Base-by-base conservation (phyloP, 345 rosid species). In the Cardiospermum halicacabum region DNA sequence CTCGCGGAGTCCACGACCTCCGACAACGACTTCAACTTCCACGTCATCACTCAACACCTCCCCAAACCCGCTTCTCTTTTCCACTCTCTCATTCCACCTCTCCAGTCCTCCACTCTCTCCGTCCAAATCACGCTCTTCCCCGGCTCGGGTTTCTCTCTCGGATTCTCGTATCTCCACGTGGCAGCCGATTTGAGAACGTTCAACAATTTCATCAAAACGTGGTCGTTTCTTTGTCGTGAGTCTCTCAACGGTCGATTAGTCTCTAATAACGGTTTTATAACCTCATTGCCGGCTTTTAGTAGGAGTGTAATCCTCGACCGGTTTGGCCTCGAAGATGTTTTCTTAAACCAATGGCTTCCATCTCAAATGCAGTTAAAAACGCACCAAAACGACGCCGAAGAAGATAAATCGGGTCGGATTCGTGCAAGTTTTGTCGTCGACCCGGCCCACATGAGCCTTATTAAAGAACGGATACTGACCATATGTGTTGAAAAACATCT, bases 111-210 rank as follows among this genome's bases (percentile, higher is more conserved):
- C 75, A 11, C 19, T 78, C 57, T 84, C 28, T 76, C 83, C 19
- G 19, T 81, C 2, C 73, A 74, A 69, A 26, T 78, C 47, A 81
- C 88, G 0, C 30, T 74, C 42, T 83, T 83, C 21, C 56, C 85
- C 0, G 34, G 62, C 11, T 31, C 43, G 27, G 85, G 83, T 22
- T 9, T 83, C 50, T 74, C 70, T 60, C 28, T 83, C 7, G 88
- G 88, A 12, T 3, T 83, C 31, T 66, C 82, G 8, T 81, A 68
- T 48, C 75, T 64, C 54, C 83, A 77, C 31, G 83, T 74, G 62
- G 85, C 49, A 0, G 85, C 83, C 7, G 85, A 84, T 47, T 77
- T 72, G 42, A 71, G 75, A 19, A 72, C 79, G 13, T 74, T 84
- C 66, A 54, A 74, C 66, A 60, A 70, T 55, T 81, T 81, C 69